phyloP scores from a whole-genome alignment of 106 monocot species.

The Acanthochlamys bracteata region DNA sequence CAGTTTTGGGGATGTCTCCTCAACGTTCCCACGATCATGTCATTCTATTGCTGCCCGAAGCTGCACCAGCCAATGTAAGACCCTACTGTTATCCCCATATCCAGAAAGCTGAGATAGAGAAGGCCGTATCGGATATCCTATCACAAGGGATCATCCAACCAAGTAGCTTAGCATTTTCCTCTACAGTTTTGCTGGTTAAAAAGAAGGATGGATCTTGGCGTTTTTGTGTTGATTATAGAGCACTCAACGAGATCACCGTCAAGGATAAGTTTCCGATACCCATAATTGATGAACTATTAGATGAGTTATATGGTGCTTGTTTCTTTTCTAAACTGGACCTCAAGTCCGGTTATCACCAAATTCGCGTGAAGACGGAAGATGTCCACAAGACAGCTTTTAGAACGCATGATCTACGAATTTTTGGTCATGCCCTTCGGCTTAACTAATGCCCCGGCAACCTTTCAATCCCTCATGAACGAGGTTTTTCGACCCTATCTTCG shows the following conservation, averaged over 20 bases:
- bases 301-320: neutral
- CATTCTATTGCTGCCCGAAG: neutral
- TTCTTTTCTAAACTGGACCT: neutral
- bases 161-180: neutral
- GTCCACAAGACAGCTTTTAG: too few species aligned
- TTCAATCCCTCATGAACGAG: too few species aligned
- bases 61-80: neutral
- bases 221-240: slow-evolving; percentile 4
- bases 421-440: too few species aligned
- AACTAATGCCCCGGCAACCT: too few species aligned
- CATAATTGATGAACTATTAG: neutral
- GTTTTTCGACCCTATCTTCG: too few species aligned
- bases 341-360: neutral
- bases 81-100: too few species aligned
- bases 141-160: slow-evolving; percentile 1
- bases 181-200: neutral
- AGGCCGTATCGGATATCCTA: too few species aligned
- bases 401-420: too few species aligned
- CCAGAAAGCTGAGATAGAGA: too few species aligned
- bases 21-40: neutral
- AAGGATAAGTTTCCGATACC: neutral
- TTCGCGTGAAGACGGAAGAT: too few species aligned
- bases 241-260: neutral
- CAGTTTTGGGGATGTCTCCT: neutral
- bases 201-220: slow-evolving; percentile 7